Base-by-base conservation (phyloP, 2,329 filamentous ascomycete species). In the Phaeophleospora eucalypticola region DNA sequence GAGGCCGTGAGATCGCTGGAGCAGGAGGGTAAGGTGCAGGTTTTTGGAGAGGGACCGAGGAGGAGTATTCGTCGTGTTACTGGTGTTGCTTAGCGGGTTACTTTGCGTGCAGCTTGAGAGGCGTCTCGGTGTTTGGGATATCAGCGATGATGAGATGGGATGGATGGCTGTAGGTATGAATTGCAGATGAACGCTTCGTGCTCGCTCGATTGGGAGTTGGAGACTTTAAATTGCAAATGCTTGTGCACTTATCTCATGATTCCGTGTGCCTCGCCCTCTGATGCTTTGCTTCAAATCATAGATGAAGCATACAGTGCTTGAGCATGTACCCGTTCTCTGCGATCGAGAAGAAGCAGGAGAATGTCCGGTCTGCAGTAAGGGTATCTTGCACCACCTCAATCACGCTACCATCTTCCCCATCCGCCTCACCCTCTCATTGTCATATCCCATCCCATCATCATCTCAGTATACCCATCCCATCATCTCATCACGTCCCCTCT, bases 11-110 rank as follows among this genome's bases (percentile, higher is more conserved):
- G 86, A 54, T 74, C 78, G 9, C 71, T 97, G 49, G 91, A 98
- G 74, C 81, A 85, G 54, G 93, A 97, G 71, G 93, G 90, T 0
- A 73, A 80, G 24, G 77, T 96, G 47, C 86, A 86, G 69, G 75
- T 97, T 15, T 76, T 78, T 27, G 93, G 93, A 0, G 91, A 97
- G 59, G 93, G 93, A 3, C 79, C 85, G 15, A 82, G 91, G 69
- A 87, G 84, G 71, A 87, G 73, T 54, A 83, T 98, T 41, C 81
- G 91, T 62, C 81, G 89, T 59, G 80, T 95, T 36, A 87, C 74
- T 16, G 79, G 78, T 8, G 65, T 71, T 51, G 64, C 68, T 58
- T 46, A 38, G 21, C 20, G 18, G 4, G 21, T 36, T 27, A 17
- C 18, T 16, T 29, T 40, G 27, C 8, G 27, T 32, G 8, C 14